Base-by-base conservation (phyloP, 441 rosid genomes). In the Aquilaria agallochum region DNA sequence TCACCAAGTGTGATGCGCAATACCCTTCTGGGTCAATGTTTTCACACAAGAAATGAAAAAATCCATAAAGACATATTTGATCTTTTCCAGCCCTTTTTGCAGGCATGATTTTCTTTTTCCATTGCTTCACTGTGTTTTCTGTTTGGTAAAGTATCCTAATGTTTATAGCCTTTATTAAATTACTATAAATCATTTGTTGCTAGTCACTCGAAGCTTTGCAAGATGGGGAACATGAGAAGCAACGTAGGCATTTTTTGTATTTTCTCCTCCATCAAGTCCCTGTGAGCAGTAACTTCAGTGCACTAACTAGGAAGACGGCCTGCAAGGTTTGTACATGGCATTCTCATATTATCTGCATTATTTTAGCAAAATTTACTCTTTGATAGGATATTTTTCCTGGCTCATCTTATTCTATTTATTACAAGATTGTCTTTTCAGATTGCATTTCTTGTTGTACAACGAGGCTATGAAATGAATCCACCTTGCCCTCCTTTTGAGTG, bases 191-290 rank as follows among this genome's bases (percentile, higher is more conserved):
- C 70, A 40, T 66, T 33, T 72, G 34, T 76, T 51, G 42, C 59
- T 78, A 95, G 99, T 95, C 98, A 50, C 96, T 95, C 65, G 98
- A 92, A 81, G 94, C 98, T 46, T 82, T 93, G 89, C 94, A 89
- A 85, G 99, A 92, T 68, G 99, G 97, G 64, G 98, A 95, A 72
- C 97, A 87, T 80, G 98, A 87, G 77, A 90, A 80, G 79, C 97
- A 95, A 73, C 86, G 98, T 46, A 80, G 97, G 69, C 84, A 85
- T 72, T 82, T 92, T 68, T 87, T 95, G 63, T 95, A 87, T 84
- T 95, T 95, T 83, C 99, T 95, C 53, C 92, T 92, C 68, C 95
- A 95, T 68, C 99, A 95, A 77, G 98, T 95, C 69, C 92, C 99
- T 55, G 82, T 70, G 61, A 95, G 99, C 96, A 87, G 88, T 75